Evolutionary conservation across 1,139 yeast genomes (phyloP), one percentile per base, ranked within the genome.

Genomic region (Pneumocystis jirovecii): DNA sequence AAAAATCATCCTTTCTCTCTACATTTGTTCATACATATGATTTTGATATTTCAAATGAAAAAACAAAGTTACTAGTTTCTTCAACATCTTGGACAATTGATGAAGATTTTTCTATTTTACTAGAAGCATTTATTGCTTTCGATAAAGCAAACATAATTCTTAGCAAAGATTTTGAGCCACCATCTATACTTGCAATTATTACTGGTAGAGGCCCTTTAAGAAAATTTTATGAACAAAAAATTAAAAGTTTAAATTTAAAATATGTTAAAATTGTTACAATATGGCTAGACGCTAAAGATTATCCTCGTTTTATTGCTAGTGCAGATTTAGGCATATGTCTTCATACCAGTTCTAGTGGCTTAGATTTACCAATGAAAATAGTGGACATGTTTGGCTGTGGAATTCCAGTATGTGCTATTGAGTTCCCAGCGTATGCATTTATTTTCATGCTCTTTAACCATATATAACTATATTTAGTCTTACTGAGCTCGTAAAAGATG

Each of bases 361-460:
- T 89, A 68, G 99, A 95, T 73, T 79, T 95, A 67, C 99, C 99
- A 0, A 95, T 95, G 99, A 95, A 95, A 74, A 88, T 93, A 60
- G 86, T 93, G 8, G 99, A 93, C 73, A 85, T 93, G 82, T 91
- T 91, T 78, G 98, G 98, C 0, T 89, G 95, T 69, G 98, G 98
- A 0, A 78, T 93, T 7, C 99, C 98, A 0, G 97, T 90, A 0
- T 79, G 91, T 2, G 84, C 96, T 0, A 77, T 91, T 66, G 78
- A 80, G 59, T 93, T 88, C 73, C 85, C 87, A 0, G 95, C 96
- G 80, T 87, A 31, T 77, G 77, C 10, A 93, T 86, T 71, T 74
- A 86, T 19, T 61, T 19, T 15, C 1, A 64, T 2, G 17, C 17
- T 3, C 1, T 45, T n/a, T 19, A n/a, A 15, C 42, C 45, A n/a